phyloP scores from a whole-genome alignment of 768 basidiomycete genomes.

The Pholiota microspora region DNA sequence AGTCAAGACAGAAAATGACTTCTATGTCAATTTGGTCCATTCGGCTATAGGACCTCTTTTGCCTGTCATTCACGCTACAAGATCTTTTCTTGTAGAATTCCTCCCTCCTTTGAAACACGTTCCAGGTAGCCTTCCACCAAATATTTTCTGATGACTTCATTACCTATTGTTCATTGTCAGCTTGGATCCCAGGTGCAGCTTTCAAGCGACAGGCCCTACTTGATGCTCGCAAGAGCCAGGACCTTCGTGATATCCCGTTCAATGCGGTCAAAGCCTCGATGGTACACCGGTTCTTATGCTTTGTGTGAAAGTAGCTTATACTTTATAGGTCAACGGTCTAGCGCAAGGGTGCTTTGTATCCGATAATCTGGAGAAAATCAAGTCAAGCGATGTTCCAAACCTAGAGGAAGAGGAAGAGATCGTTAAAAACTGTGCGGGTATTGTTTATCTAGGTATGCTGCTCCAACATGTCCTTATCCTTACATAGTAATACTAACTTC shows the following conservation, averaged over 20 bases:
- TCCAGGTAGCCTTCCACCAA: conserved; percentile 18
- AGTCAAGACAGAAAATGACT: conserved; percentile 32
- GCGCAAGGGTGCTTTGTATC: conserved; percentile 24
- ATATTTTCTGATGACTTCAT: not conserved
- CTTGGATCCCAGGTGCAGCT: conserved; percentile 38
- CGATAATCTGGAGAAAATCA: conserved; percentile 23
- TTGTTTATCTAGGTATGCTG: conserved; percentile 35
- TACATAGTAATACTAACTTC: not conserved
- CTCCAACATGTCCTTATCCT: not conserved
- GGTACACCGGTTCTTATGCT: conserved; percentile 13
- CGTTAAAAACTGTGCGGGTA: conserved; percentile 38
- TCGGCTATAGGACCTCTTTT: conserved; percentile 25
- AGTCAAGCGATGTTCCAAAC: conserved; percentile 11
- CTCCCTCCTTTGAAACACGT: conserved; percentile 29
- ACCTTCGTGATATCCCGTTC: conserved; percentile 27
- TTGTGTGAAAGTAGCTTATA: not conserved
- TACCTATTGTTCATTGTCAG: conserved; percentile 8
- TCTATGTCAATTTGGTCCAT: conserved; percentile 35
- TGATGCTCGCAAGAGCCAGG: conserved; percentile 18
- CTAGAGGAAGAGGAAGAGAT: conserved; percentile 26
- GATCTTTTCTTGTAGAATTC: conserved; percentile 36
- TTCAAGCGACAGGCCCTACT: conserved; percentile 29
- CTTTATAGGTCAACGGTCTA: conserved; percentile 20
- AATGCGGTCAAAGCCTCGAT: conserved; percentile 24
- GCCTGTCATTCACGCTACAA: conserved; percentile 33